Base-by-base conservation (phyloP, 2,329 filamentous ascomycete genomes). In the Diaporthe longicolla region DNA sequence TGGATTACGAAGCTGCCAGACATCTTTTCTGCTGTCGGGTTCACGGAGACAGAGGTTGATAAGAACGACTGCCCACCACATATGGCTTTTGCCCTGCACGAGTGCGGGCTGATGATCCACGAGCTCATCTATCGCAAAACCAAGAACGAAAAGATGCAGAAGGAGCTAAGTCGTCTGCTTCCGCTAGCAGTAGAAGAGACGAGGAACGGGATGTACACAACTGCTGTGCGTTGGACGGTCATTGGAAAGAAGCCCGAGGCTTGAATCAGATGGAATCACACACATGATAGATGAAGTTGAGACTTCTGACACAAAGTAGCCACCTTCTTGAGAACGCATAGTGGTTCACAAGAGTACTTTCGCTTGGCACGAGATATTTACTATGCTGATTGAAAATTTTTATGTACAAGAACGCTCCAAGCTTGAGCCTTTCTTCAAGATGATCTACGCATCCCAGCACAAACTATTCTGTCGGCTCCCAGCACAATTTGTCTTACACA, bases 91-190 rank as follows among this genome's bases (percentile, higher is more conserved):
- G 10, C 58, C 9, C 24, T 70, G 37, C 52, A 70, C 19, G 66
- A 70, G 66, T 70, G 52, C 17, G 66, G 52, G 29, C 69, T 79
- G 2, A 76, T 78, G 65, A 78, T 78, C 5, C 76, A 79, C 48
- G 77, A 79, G 24, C 72, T 77, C 9, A 77, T 78, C 29, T 76
- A 76, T 2, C 75, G 75, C n/a, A 78, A 77, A 73, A 77, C 76
- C 8, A 75, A 77, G 29, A 77, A 77, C 32, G 74, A 77, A 65
- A 35, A 72, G 10, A 74, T 77, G 75, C 69, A 77, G 10, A 15
- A 50, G 3, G 73, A 77, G 52, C n/a, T 77, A 4, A 58, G 68
- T 4, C 74, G 73, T 11, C 66, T 79, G 0, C 72, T 79, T 19
- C 76, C 78, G 19, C 45, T 55, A 13, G 76, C 73, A 3, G 63